These are phyloP conservation scores for Piloderma croceum DNA, from an alignment of 768 basidiomycete species.

Conservation along the genomic window DNA sequence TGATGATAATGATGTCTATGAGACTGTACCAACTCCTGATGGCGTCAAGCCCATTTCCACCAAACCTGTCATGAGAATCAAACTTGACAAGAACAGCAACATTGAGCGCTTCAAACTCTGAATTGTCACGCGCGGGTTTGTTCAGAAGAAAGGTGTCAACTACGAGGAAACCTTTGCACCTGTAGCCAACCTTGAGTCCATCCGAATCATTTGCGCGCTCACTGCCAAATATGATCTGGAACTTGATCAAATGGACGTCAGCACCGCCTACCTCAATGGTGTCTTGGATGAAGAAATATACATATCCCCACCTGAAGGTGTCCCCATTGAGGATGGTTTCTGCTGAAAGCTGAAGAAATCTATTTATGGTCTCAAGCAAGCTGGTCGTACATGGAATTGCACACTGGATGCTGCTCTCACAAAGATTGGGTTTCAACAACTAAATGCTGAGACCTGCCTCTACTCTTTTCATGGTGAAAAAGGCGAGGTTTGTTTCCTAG, in stretches of 20 bases:
- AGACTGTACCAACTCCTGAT: slow-evolving; percentile 3
- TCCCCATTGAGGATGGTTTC: slow-evolving; percentile 1
- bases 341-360: slow-evolving; percentile 16
- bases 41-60: slow-evolving; percentile 2
- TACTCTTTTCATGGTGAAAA: slow-evolving; percentile 15
- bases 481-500: slow-evolving; percentile 15
- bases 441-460: slow-evolving; percentile 18
- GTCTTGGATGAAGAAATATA: slow-evolving; percentile 23
- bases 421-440: neutral
- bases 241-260: slow-evolving; percentile 20
- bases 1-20: no score
- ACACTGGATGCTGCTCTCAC: slow-evolving; percentile 8
- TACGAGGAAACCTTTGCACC: slow-evolving; percentile 22
- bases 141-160: slow-evolving; percentile 3
- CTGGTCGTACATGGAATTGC: slow-evolving; percentile 21
- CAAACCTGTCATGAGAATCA: slow-evolving; percentile 3
- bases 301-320: slow-evolving; percentile 17
- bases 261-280: slow-evolving; percentile 20
- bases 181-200: slow-evolving; percentile 13
- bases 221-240: slow-evolving; percentile 14
- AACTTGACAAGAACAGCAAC: slow-evolving; percentile 3
- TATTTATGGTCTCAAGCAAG: slow-evolving; percentile 24
- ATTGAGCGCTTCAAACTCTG: slow-evolving; percentile 1
- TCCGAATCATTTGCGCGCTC: slow-evolving; percentile 18
- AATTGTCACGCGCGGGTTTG: slow-evolving; percentile 3